Conservation (phyloP, 306 rosid species). For the Acmispon strigosus region DNA sequence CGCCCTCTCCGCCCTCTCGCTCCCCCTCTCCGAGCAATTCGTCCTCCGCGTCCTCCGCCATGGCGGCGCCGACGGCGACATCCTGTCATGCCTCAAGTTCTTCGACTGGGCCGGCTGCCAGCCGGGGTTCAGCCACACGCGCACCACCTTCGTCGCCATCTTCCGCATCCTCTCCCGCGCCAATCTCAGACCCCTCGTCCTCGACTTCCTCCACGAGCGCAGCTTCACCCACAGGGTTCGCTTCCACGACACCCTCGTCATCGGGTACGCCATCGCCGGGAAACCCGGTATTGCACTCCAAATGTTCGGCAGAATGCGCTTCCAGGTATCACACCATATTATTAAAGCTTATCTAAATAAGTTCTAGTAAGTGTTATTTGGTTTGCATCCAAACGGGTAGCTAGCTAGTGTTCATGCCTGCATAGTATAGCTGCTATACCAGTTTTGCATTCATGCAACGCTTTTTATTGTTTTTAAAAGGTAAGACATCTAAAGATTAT, state of each 20-base stretch:
- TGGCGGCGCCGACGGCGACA: slow-evolving; percentile 24
- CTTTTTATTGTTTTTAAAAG: too few species aligned
- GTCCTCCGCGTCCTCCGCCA: slow-evolving; percentile 54
- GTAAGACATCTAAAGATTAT: too few species aligned
- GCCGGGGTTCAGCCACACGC: slow-evolving; percentile 48
- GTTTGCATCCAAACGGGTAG: too few species aligned
- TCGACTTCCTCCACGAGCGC: slow-evolving; percentile 39
- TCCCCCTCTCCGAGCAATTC: slow-evolving; percentile 40
- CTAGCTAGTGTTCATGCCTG: too few species aligned
- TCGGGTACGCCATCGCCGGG: slow-evolving; percentile 75
- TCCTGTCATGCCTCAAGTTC: slow-evolving; percentile 68
- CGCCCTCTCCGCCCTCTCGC: slow-evolving; percentile 42
- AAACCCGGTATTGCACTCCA: slow-evolving; percentile 60
- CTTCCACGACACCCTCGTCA: slow-evolving; percentile 52
- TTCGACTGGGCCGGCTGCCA: slow-evolving; percentile 95
- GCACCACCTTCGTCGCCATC: slow-evolving; percentile 47
- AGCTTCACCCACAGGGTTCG: slow-evolving; percentile 9
- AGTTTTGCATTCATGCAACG: too few species aligned
- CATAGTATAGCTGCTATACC: too few species aligned
- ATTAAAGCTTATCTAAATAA: too few species aligned
- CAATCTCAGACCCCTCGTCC: slow-evolving; percentile 37
- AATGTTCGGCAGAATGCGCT: slow-evolving; percentile 69
- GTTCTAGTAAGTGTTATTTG: too few species aligned
- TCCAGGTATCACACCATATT: too few species aligned
- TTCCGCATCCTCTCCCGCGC: slow-evolving; percentile 56